Evolutionary conservation across 352 stramenopile genomes (phyloP), one percentile per base, ranked within the genome.

Genomic region (Peronospora belbahrii): DNA sequence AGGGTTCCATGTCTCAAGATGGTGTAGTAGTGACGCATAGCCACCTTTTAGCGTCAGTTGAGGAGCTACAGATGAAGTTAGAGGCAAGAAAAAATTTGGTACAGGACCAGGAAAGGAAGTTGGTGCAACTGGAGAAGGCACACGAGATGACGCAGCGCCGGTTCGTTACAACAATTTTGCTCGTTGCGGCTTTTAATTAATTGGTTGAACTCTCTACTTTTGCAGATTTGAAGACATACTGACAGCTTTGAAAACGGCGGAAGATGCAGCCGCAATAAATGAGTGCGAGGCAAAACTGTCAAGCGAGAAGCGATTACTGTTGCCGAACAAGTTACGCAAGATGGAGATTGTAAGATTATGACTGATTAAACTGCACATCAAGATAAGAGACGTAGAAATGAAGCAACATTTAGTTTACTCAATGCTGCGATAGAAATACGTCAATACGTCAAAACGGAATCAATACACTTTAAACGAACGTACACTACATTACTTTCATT

Each of bases 291-390:
- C 48, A 23, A 55, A 52, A 19, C 15, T 75, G 18, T 22, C 42
- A 4, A 42, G 25, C 0, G 50, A 74, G 42, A 67, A 61, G 11
- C 30, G 32, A 22, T 23, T 33, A 22, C 43, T 72, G 38, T 15
- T 63, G 25, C n/a, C 54, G 1, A 15, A 19, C 7, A 49, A 61
- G 0, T 35, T 42, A 22, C 62, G 65, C 30, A 70, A 75, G 37
- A 55, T 64, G 48, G 67, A 74, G 31, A 63, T 78, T 39, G 62
- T 75, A 17, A 51, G 52, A 14, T 46, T 78, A 52, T 78, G 67
- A 41, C 4, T 14, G 22, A 18, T 17, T 9, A 34, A 33, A 1
- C 5, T 44, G 22, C 13, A 44, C 8, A 15, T 22, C 0, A 4
- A 32, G 8, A 5, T 32, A 1, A 10, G 6, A 33, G 4, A 33